Percentiles rank a stretch among this genome's conserved stretches.
Evolutionary conservation across 2,329 filamentous ascomycete species (phyloP).

Genomic region (Macrophomina pseudophaseolina): DNA sequence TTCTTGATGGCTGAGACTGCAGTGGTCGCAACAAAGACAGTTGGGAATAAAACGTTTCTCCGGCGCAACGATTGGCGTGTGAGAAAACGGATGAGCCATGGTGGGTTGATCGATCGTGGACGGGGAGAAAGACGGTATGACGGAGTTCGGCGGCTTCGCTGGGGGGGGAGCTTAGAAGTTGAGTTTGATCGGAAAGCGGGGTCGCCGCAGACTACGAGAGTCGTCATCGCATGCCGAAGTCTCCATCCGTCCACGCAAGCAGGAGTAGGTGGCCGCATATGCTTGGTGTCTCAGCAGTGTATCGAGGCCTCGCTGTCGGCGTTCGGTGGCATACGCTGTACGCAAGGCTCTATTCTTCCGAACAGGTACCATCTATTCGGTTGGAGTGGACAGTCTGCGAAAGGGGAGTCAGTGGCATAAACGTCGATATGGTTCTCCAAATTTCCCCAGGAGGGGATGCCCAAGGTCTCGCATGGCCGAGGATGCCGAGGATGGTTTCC

Average conservation of each 20-base stretch:
- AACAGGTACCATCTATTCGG: not conserved
- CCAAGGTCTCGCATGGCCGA: slow-evolving; percentile 13
- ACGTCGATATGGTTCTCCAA: slow-evolving; percentile 6
- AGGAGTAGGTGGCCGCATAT: not conserved
- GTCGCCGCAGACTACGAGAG: not conserved
- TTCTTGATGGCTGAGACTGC: slow-evolving; percentile 4
- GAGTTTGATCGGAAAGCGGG: not conserved
- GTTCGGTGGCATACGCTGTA: not conserved
- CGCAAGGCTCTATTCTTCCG: not conserved
- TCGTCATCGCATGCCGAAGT: slow-evolving; percentile 7
- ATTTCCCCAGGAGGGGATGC: slow-evolving; percentile 2
- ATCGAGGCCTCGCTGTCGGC: slow-evolving; percentile 5
- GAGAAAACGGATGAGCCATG: not conserved
- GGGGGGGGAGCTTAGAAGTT: not conserved
- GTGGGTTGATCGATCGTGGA: not conserved
- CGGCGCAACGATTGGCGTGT: slow-evolving; percentile 15
- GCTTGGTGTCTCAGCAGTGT: slow-evolving; percentile 15
- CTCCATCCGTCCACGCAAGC: not conserved
- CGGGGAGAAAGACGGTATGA: not conserved
- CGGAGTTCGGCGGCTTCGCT: not conserved
- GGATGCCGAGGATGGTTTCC: not conserved
- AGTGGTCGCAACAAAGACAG: slow-evolving; percentile 2
- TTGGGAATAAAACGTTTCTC: slow-evolving; percentile 4
- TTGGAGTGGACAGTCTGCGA: not conserved
- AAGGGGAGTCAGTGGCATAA: slow-evolving; percentile 4